Conservation (phyloP, 2,329 filamentous ascomycete genomes). For the Calonectria pseudoturangicola region DNA sequence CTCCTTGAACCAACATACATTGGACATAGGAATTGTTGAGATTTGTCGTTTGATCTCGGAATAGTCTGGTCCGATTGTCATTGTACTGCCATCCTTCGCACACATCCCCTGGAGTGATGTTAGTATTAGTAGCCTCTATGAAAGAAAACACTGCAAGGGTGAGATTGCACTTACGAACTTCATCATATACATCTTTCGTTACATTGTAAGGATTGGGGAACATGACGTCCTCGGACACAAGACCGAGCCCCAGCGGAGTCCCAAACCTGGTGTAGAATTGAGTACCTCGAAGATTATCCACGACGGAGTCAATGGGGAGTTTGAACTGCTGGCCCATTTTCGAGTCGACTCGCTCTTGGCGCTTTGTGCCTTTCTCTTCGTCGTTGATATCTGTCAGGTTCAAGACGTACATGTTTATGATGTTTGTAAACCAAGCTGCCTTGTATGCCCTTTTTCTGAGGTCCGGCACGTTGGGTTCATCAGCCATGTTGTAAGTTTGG, state of each 20-base stretch:
- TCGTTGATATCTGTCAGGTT: slow-evolving; percentile 60
- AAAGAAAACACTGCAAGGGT: neutral
- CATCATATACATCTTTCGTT: slow-evolving; percentile 18
- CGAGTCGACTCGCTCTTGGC: slow-evolving; percentile 41
- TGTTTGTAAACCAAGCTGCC: slow-evolving; percentile 65
- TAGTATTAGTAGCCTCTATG: neutral
- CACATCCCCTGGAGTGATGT: neutral
- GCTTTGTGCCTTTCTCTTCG: slow-evolving; percentile 34
- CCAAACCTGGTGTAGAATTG: slow-evolving; percentile 40
- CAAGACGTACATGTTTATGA: slow-evolving; percentile 60
- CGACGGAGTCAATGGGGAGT: slow-evolving; percentile 26
- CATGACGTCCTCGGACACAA: neutral
- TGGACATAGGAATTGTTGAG: slow-evolving; percentile 45
- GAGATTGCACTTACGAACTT: slow-evolving; percentile 27
- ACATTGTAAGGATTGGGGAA: slow-evolving; percentile 39
- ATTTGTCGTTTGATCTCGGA: slow-evolving; percentile 18
- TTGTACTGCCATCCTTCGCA: slow-evolving; percentile 28
- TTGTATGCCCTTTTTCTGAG: slow-evolving; percentile 64
- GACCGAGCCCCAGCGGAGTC: slow-evolving; percentile 14
- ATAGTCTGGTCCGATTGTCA: neutral
- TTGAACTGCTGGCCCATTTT: slow-evolving; percentile 38
- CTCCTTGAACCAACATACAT: slow-evolving; percentile 60
- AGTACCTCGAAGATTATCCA: neutral
- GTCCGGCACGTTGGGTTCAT: slow-evolving; percentile 60
- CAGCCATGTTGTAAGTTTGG: slow-evolving; percentile 57